Evolutionary conservation across 2,329 filamentous ascomycete species (phyloP).

Genomic region (Ophiosphaerella herpotricha): DNA sequence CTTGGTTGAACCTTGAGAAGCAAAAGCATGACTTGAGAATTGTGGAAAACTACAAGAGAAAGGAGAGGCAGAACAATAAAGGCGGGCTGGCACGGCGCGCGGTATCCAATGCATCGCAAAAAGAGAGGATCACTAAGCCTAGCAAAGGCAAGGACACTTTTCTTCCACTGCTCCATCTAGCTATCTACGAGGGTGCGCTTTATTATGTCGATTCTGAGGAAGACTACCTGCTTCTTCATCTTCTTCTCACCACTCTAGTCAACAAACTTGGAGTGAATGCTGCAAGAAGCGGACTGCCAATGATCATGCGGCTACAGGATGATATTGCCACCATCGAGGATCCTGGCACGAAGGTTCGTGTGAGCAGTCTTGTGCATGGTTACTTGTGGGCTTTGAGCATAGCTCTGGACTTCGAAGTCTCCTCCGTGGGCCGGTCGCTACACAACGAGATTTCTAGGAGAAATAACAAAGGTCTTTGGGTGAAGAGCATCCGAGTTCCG

Average conservation of each 20-base stretch:
- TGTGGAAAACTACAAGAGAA: constrained; percentile 57
- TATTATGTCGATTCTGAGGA: constrained; percentile 66
- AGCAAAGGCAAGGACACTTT: constrained; percentile 71
- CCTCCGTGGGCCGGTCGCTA: constrained; percentile 70
- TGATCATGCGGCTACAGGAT: constrained; percentile 87
- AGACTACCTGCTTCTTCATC: constrained; percentile 77
- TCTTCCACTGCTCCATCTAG: constrained; percentile 79
- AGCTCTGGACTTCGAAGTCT: constrained; percentile 75
- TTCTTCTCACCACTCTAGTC: constrained; percentile 75
- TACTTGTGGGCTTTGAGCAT: constrained; percentile 84
- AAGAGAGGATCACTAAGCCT: constrained; percentile 61
- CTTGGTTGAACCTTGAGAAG: constrained; percentile 85
- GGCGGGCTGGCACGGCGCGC: constrained; percentile 62
- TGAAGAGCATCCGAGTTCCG: constrained; percentile 73
- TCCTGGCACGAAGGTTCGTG: constrained; percentile 72
- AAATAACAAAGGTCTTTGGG: constrained; percentile 76
- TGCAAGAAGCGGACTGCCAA: constrained; percentile 76
- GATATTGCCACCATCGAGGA: constrained; percentile 72
- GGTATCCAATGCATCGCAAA: constrained; percentile 68
- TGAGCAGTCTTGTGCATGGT: constrained; percentile 84
- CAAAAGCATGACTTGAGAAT: constrained; percentile 67
- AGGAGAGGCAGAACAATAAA: constrained; percentile 50
- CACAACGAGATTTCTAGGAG: constrained; percentile 76
- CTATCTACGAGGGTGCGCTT: constrained; percentile 85
- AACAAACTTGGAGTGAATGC: constrained; percentile 82